Evolutionary conservation across 164 flowering plant species (phyloP).

Genomic region (Magnolia sinica): DNA sequence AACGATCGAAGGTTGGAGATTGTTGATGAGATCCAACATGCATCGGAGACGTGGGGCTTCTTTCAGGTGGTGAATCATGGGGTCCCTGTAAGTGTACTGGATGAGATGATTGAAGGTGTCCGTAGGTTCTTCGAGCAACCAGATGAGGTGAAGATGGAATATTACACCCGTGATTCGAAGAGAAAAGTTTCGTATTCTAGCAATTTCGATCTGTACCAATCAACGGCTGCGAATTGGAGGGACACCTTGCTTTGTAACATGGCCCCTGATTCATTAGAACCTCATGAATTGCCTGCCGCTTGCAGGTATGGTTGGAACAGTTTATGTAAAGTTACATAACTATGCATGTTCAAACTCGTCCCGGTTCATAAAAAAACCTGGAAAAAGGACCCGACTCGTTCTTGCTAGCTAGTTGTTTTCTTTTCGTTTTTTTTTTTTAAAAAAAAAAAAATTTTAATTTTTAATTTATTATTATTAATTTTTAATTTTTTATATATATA

Average conservation of each 20-base stretch:
- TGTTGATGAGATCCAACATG: constrained; percentile 22
- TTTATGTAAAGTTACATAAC: no score
- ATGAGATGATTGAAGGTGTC: constrained; percentile 39
- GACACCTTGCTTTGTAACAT: constrained; percentile 24
- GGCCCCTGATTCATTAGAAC: constrained; percentile 21
- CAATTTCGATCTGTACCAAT: constrained; percentile 31
- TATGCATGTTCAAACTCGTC: no score
- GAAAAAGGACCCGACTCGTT: no score
- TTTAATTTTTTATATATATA: no score
- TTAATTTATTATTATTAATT: no score
- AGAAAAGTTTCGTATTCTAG: constrained; percentile 21
- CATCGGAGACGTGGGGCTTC: constrained; percentile 45
- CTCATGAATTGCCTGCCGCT: constrained; percentile 30
- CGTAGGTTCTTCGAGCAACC: constrained; percentile 40
- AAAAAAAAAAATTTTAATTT: no score
- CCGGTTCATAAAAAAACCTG: no score
- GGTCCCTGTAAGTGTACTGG: constrained; percentile 30
- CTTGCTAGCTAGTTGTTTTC: no score
- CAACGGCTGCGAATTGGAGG: constrained; percentile 36
- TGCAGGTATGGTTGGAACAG: constrained; percentile 9
- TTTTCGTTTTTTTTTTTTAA: no score
- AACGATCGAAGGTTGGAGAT: constrained; percentile 5
- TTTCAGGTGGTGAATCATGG: constrained; percentile 59
- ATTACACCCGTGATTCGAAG: constrained; percentile 26
- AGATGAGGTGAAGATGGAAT: constrained; percentile 28